A percentile compares a stretch with the other conserved stretches of the same genome.
These are phyloP conservation scores for Oleoguttula mirabilis DNA, from an alignment of 495 filamentous ascomycete species.

Conservation along the genomic window DNA sequence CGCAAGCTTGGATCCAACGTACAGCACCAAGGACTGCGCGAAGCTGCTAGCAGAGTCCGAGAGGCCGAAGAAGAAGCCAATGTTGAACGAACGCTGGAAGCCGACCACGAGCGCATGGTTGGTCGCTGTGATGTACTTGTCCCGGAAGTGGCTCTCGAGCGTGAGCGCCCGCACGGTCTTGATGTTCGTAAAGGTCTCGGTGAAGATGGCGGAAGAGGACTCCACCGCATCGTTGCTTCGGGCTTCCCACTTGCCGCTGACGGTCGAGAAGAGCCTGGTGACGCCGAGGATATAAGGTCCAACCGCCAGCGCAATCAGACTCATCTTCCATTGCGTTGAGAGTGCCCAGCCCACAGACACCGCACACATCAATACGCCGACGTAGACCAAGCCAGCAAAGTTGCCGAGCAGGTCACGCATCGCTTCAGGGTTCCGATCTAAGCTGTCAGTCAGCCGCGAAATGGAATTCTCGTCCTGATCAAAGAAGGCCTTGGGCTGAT, in stretches of 20 bases:
- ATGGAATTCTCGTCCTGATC: conserved; percentile 55
- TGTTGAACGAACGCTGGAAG: conserved; percentile 45
- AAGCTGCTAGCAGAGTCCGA: conserved; percentile 59
- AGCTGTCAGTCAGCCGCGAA: conserved; percentile 49
- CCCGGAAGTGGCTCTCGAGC: conserved; percentile 60
- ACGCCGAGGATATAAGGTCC: conserved; percentile 56
- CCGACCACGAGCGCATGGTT: conserved; percentile 42
- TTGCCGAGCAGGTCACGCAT: conserved; percentile 70
- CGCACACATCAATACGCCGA: conserved; percentile 49
- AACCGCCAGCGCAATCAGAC: conserved; percentile 59
- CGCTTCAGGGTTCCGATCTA: conserved; percentile 79
- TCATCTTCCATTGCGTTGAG: conserved; percentile 65
- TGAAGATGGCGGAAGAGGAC: conserved; percentile 46
- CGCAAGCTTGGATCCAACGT: conserved; percentile 60
- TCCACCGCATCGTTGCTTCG: conserved; percentile 49
- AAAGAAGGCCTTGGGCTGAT: conserved; percentile 79
- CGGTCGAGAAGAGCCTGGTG: conserved; percentile 46
- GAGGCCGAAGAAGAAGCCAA: conserved; percentile 64
- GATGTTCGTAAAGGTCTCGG: conserved; percentile 73
- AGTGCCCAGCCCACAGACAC: conserved; percentile 65
- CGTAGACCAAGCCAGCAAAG: conserved; percentile 58
- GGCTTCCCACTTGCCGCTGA: conserved; percentile 60
- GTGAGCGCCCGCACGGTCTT: conserved; percentile 68
- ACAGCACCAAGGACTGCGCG: conserved; percentile 71
- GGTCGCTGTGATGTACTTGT: conserved; percentile 47